Base-by-base conservation (phyloP, 352 stramenopile genomes). In the Pythium apleroticum region DNA sequence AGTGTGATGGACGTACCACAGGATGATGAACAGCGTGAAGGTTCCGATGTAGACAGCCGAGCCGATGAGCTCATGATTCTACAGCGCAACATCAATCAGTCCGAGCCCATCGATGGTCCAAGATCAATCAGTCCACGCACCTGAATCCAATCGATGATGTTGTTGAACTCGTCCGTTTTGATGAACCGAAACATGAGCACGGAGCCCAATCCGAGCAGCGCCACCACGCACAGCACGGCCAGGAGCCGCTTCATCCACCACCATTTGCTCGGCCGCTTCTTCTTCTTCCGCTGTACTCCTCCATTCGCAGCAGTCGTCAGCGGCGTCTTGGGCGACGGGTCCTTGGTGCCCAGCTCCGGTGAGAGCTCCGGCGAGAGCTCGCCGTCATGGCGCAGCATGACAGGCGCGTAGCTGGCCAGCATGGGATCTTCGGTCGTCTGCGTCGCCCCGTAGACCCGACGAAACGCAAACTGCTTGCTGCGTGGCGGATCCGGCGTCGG, bases 21-120 rank as follows among this genome's bases (percentile, higher is more conserved):
- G 55, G 39, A 86, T 73, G 43, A 89, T 78, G 57, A 78, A 81
- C 33, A 69, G 46, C 14, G 71, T 74, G 66, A 89, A 89, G 49
- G 68, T 66, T 43, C 49, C 50, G 10, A 85, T 67, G 55, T 83
- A 89, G 59, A 84, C 49, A 2, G 49, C 68, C 19, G 80, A 71
- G 12, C 80, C 80, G 15, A 79, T 30, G n/a, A 75, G 14, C 39
- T 78, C 59, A 55, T 89, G 75, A 2, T 54, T 56, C 67, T 84
- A 35, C 17, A 28, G 22, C 0, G 30, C 22, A 37, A 62, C 8
- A 22, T 33, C 61, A 52, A 19, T 45, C n/a, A 56, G 33, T 24
- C 31, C 22, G 17, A 14, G 14, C 25, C 1, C 11, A 52, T 39
- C 39, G 19, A 57, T 37, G 8, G 20, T 20, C n/a, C 10, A 41